These are phyloP conservation scores for Cyclotella cryptica DNA, from an alignment of 108 stramenopile species.

Conservation along the genomic window DNA sequence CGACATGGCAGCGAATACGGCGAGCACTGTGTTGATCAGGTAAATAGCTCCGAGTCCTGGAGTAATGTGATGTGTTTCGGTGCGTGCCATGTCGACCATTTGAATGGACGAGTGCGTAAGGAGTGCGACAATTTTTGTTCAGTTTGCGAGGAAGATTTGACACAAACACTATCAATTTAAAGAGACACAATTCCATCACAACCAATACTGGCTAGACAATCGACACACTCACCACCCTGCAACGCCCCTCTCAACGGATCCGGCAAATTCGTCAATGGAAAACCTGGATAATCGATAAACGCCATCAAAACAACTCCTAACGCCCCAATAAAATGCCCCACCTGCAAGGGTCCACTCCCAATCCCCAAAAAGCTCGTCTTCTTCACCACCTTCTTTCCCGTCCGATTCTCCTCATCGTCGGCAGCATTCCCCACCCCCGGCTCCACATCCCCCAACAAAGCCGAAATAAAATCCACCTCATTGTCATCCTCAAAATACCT, in stretches of 20 bases:
- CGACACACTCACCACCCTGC: constrained; percentile 73
- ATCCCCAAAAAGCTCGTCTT: constrained; percentile 79
- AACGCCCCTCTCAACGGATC: constrained; percentile 73
- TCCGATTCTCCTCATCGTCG: constrained; percentile 28
- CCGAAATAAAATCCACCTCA: constrained; percentile 73
- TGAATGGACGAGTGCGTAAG: no score
- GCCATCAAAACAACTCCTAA: constrained; percentile 82
- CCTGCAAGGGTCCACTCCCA: constrained; percentile 82
- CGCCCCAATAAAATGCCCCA: constrained; percentile 89
- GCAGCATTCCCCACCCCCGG: constrained; percentile 38
- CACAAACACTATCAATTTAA: not conserved
- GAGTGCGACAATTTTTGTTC: no score
- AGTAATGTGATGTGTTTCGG: not conserved
- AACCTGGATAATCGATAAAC: constrained; percentile 90
- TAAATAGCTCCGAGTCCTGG: constrained; percentile 76
- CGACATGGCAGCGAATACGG: constrained; percentile 75
- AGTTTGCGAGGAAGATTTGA: not conserved
- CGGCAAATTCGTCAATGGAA: constrained; percentile 89
- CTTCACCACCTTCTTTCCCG: constrained; percentile 59
- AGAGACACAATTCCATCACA: not conserved
- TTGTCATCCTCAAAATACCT: constrained; percentile 87
- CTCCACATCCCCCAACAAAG: constrained; percentile 74
- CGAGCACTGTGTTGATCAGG: constrained; percentile 73
- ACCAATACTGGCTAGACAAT: not conserved
- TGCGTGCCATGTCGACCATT: not conserved